A percentile compares a stretch with the other conserved stretches of the same genome.
phyloP scores from a whole-genome alignment of 495 filamentous ascomycete genomes.

The Aspergillus bridgeri region DNA sequence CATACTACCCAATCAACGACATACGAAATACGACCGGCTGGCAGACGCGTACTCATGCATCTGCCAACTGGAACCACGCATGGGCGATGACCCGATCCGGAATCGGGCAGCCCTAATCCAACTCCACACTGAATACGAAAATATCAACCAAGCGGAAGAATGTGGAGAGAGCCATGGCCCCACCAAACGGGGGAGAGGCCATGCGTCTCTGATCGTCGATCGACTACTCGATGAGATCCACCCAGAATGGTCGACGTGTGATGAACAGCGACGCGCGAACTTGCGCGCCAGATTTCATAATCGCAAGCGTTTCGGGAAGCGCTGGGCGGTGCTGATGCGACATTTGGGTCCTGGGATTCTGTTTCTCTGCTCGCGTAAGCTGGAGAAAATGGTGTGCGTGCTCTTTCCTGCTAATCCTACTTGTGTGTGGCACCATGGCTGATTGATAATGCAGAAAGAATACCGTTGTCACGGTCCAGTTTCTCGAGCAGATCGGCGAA shows the following conservation, averaged over 20 bases:
- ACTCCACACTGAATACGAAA: not conserved
- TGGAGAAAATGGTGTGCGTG: constrained; percentile 3
- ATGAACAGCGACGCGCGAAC: not conserved
- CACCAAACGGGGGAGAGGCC: not conserved
- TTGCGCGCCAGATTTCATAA: constrained; percentile 4
- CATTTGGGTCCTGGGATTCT: not conserved
- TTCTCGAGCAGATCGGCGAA: not conserved
- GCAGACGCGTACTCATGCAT: not conserved
- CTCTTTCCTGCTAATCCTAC: not conserved
- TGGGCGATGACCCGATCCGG: not conserved
- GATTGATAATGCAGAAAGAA: not conserved
- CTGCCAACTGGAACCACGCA: not conserved
- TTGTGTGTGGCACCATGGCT: not conserved
- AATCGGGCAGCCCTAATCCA: constrained; percentile 2
- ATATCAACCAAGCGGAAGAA: not conserved
- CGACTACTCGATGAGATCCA: not conserved
- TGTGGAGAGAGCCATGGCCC: not conserved
- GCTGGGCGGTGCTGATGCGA: not conserved
- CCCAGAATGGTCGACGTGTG: not conserved
- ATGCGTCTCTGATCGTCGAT: constrained; percentile 1
- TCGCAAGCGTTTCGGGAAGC: constrained; percentile 5
- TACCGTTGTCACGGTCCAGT: not conserved
- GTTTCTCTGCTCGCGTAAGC: constrained; percentile 1
- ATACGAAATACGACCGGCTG: not conserved
- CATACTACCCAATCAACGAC: not conserved